Percentiles rank a stretch among this genome's conserved stretches.
phyloP scores from a whole-genome alignment of 2,329 filamentous ascomycete genomes.

The Thyridium curvatum region DNA sequence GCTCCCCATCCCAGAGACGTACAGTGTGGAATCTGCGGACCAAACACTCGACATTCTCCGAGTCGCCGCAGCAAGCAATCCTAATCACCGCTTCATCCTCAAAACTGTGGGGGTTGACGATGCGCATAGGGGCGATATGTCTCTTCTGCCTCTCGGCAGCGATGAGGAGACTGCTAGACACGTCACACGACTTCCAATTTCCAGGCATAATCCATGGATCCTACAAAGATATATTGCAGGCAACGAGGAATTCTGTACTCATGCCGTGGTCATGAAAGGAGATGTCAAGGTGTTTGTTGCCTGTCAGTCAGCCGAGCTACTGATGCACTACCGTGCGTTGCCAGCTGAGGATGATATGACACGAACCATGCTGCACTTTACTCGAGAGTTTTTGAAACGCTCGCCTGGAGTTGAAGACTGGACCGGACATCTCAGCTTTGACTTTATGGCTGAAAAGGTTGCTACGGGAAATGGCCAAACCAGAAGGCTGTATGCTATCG shows the following conservation, averaged over 20 bases:
- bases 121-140: conserved; percentile 53
- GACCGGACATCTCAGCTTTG: conserved; percentile 68
- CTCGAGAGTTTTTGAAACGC: conserved; percentile 45
- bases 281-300: conserved; percentile 60
- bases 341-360: conserved; percentile 46
- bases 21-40: conserved; percentile 44
- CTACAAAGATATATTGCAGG: conserved; percentile 60
- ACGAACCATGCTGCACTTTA: conserved; percentile 59
- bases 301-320: conserved; percentile 54
- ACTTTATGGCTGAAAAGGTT: conserved; percentile 56
- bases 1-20: conserved; percentile 45
- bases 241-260: conserved; percentile 64
- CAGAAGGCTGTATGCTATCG: conserved; percentile 55
- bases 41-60: conserved; percentile 48
- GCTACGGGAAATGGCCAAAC: conserved; percentile 8
- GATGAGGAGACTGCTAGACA: conserved; percentile 46
- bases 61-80: conserved; percentile 10
- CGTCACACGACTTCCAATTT: conserved; percentile 48
- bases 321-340: conserved; percentile 62
- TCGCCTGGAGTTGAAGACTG: conserved; percentile 34
- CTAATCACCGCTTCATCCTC: conserved; percentile 50
- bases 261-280: conserved; percentile 61
- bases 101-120: conserved; percentile 62
- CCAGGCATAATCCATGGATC: conserved; percentile 52
- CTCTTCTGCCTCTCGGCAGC: conserved; percentile 52